Conservation (phyloP, 179 eudicot genomes). For the Spergularia azorica region DNA sequence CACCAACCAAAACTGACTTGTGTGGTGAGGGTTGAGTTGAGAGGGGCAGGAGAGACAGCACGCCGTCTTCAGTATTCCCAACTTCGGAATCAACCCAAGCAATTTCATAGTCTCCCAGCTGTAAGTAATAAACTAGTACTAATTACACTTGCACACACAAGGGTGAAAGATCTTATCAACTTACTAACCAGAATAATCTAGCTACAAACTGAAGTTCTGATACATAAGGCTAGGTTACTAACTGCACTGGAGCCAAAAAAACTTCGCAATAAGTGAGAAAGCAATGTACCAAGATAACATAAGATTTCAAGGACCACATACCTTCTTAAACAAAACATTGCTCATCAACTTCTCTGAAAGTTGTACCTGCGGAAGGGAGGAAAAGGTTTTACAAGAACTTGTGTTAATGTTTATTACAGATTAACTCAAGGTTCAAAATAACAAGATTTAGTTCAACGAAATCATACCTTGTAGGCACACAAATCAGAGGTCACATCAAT, state of each 20-base stretch:
- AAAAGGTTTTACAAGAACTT: neutral
- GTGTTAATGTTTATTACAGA: neutral
- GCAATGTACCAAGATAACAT: neutral
- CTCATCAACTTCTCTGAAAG: slow-evolving; percentile 97
- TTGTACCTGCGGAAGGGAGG: slow-evolving; percentile 59
- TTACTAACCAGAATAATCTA: neutral
- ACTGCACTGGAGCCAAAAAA: neutral
- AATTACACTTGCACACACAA: too few relatives aligned
- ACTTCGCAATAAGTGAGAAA: neutral
- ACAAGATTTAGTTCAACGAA: neutral
- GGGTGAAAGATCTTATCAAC: too few relatives aligned
- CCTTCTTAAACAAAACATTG: slow-evolving; percentile 88
- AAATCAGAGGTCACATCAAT: slow-evolving; percentile 97
- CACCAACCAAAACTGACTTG: slow-evolving; percentile 93
- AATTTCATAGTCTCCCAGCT: slow-evolving; percentile 96
- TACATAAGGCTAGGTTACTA: neutral
- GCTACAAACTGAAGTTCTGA: neutral
- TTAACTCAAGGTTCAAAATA: neutral
- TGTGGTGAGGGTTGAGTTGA: slow-evolving; percentile 70
- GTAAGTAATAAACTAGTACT: slow-evolving; percentile 1
- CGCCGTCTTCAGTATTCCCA: slow-evolving; percentile 69
- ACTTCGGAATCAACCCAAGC: slow-evolving; percentile 97
- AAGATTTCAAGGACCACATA: slow-evolving; percentile 25
- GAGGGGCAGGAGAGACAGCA: slow-evolving; percentile 73
- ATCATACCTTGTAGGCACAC: slow-evolving; percentile 89